Base-by-base conservation (phyloP, 2,329 filamentous ascomycete species). In the Fusarium graminum region DNA sequence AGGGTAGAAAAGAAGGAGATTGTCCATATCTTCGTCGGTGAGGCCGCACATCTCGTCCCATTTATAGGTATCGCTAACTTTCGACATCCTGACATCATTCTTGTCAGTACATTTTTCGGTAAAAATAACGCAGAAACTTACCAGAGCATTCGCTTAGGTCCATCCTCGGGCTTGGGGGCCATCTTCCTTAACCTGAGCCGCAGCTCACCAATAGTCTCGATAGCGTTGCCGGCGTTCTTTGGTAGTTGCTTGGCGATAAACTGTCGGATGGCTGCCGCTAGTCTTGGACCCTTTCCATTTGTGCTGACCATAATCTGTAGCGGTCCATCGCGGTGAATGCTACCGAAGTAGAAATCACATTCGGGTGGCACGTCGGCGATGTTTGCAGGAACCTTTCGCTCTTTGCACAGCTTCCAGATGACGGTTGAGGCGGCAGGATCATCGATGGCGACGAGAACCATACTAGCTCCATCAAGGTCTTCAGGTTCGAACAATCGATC, bases 261-360 rank as follows among this genome's bases (percentile, higher is more conserved):
- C 75, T 90, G 86, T 52, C 94, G 84, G 49, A 99, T 91, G 45
- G 94, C 89, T 69, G 92, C 94, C 11, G 95, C 95, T 66, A 99
- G 81, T 75, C 94, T 90, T 0, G 95, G 95, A 0, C 95, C 95
- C 76, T 97, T 97, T 51, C 95, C 95, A 77, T 98, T 99, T 34
- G 95, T 99, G 81, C 92, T 96, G 71, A 99, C 94, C 95, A 99
- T 99, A 74, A 99, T 90, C 82, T 99, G 95, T 62, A 99, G 80
- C 7, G 95, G 95, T 0, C 95, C 95, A 77, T 99, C 95, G 49
- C 95, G 90, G 80, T 99, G 92, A 38, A 97, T 90, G 76, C 92
- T 95, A 65, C 95, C 95, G 80, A 99, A 99, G 83, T 97, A 99
- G 76, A 99, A 99, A 75, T 99, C 95, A 79, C 95, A 99, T 78